Base-by-base conservation (phyloP, 768 basidiomycete genomes). In the Hebeloma cylindrosporum region DNA sequence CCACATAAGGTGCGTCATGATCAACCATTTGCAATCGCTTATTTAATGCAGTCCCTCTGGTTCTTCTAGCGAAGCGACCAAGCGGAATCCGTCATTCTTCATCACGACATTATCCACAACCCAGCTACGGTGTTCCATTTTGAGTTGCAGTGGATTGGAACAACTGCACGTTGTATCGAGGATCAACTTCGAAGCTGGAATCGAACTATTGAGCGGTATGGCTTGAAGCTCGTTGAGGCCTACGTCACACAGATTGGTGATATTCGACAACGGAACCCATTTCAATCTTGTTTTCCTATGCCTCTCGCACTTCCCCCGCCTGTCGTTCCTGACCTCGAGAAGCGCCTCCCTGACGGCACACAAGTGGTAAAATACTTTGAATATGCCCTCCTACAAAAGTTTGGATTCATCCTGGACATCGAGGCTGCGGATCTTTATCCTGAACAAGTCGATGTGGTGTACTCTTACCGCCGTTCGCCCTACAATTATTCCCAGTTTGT, bases 111-210 rank as follows among this genome's bases (percentile, higher is more conserved):
- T 45, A 88, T 95, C 40, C 95, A 97, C 63, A 97, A 97, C 58
- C 88, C 92, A 0, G 79, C 75, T n/a, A 95, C 87, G 21, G 90
- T 88, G 47, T 96, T 96, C 68, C 95, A 98, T 64, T 93, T 98
- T 56, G 94, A 99, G 64, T 73, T 99, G 21, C 90, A 95, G 50
- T 99, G 96, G 95, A 85, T 98, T 29, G 93, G 92, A 2, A 88
- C 93, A 2, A 93, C 93, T 1, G 92, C 93, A 17, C 80, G 89
- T 16, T 85, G 84, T 51, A 88, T 98, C 40, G 94, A 97, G 52
- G 93, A 95, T 52, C 78, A 86, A 40, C 73, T 96, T 17, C 80
- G 86, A 28, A 75, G 79, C 40, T 93, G 93, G 88, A 80, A 79
- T 43, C 75, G 88, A 29, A 76, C 79, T 3, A 89, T 94, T 33